Evolutionary conservation across 2,329 filamentous ascomycete genomes (phyloP), one percentile per base, ranked within the genome.

Genomic region (Phialocephala subalpina): DNA sequence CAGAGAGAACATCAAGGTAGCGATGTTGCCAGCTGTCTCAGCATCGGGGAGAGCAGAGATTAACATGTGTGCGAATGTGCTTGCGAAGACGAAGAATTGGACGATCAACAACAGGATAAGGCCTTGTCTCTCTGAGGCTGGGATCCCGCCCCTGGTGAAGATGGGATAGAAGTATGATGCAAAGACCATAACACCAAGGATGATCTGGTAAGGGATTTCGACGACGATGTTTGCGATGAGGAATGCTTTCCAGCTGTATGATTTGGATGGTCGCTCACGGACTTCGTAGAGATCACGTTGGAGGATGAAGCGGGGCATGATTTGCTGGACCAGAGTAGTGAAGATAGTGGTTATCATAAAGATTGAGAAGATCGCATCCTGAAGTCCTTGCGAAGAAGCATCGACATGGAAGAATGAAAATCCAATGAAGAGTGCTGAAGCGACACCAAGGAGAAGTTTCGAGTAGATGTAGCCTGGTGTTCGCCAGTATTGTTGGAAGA

Each of bases 161-260:
- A 90, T 86, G 69, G 89, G 83, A 67, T 94, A 97, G 82, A 97
- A 97, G 86, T 92, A 96, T 76, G 85, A 89, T 73, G 92, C 86
- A 81, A 84, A 97, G 81, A 94, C 90, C 73, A 97, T 80, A 20
- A 90, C 83, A 1, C 88, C 87, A 82, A 93, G 90, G 47, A 97
- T 77, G 0, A 89, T 86, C 76, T 97, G 93, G 87, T 92, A 97
- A 0, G 93, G 93, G 3, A 97, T 83, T 78, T 97, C 94, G 62
- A 95, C 92, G 36, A 93, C 80, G 71, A 97, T 92, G 49, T 76
- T 77, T 9, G 75, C 73, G 1, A 76, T 73, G 1, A 77, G 58
- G 65, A 77, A 77, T 0, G 74, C 76, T 27, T 67, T 72, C 76
- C 75, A 77, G 85, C 60, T 68, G 57, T 77, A 77, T 2, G 73